phyloP scores from a whole-genome alignment of 768 basidiomycete genomes.

The Krasilnikovozyma curviuscula region DNA sequence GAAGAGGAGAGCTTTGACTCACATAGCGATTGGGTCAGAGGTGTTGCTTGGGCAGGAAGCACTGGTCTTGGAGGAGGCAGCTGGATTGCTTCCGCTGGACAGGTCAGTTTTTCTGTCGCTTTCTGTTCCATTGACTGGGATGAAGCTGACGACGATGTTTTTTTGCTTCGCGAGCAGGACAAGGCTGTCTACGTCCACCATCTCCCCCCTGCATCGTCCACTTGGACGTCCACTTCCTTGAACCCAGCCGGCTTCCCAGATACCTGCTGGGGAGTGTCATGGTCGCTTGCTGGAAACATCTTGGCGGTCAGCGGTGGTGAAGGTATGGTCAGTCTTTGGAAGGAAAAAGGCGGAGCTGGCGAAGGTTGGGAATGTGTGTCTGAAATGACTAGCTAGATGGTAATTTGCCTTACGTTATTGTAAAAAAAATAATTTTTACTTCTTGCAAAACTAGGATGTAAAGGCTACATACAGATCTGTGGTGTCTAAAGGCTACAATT shows the following conservation, averaged over 20 bases:
- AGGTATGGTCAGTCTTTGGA: conserved; percentile 95
- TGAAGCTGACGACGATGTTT: too few species aligned
- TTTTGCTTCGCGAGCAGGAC: conserved; percentile 16
- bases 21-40: conserved; percentile 92
- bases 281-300: conserved; percentile 91
- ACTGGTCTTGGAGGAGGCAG: conserved; percentile 83
- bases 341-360: conserved; percentile 60
- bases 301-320: conserved; percentile 93
- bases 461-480: too few species aligned
- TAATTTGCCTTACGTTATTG: too few species aligned
- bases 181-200: conserved; percentile 26
- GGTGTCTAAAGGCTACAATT: too few species aligned
- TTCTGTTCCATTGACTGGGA: too few species aligned
- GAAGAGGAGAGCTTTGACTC: conserved; percentile 81
- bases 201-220: conserved; percentile 18
- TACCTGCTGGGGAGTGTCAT: conserved; percentile 95
- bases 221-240: conserved; percentile 24
- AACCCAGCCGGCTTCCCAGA: conserved; percentile 53
- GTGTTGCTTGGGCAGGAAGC: conserved; percentile 97
- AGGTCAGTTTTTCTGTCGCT: conserved; percentile 31
- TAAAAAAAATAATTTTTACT: too few species aligned
- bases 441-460: too few species aligned
- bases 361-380: conserved; percentile 94
- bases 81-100: conserved; percentile 89
- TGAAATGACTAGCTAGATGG: too few species aligned